Percentiles rank a stretch among this genome's conserved stretches.
phyloP scores from a whole-genome alignment of 2,329 filamentous ascomycete genomes.

The Fonsecaea pugnacius region DNA sequence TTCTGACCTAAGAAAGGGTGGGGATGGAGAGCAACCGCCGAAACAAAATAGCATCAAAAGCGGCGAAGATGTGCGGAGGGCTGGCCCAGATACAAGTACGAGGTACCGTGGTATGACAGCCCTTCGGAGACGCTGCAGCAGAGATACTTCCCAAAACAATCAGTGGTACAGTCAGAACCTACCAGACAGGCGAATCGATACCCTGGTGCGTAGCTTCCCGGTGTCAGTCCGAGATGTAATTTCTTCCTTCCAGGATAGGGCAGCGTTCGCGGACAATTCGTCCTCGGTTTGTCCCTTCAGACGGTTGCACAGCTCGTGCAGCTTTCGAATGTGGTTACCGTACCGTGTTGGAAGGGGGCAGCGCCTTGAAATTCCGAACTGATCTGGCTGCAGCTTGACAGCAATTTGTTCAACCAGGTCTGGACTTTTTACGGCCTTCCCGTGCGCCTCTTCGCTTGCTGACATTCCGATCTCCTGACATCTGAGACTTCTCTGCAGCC shows the following conservation, averaged over 20 bases:
- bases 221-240: conserved; percentile 17
- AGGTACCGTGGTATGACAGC: neutral
- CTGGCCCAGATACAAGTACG: neutral
- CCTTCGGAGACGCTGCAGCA: neutral
- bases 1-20: neutral
- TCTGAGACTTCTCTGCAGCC: conserved; percentile 17
- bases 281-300: neutral
- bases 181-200: neutral
- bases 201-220: neutral
- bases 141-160: neutral
- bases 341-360: conserved; percentile 6
- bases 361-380: neutral
- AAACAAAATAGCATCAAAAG: neutral
- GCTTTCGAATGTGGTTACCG: neutral
- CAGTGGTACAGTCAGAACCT: neutral
- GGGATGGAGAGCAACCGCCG: neutral
- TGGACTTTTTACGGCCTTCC: neutral
- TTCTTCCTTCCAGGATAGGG: neutral
- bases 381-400: conserved; percentile 1
- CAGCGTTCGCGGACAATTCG: neutral
- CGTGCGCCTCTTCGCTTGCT: conserved; percentile 18
- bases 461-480: conserved; percentile 13
- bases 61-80: neutral
- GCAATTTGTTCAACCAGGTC: neutral
- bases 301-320: neutral